Conservation (phyloP, 495 filamentous ascomycete species). For the Penicillium coprophilum region DNA sequence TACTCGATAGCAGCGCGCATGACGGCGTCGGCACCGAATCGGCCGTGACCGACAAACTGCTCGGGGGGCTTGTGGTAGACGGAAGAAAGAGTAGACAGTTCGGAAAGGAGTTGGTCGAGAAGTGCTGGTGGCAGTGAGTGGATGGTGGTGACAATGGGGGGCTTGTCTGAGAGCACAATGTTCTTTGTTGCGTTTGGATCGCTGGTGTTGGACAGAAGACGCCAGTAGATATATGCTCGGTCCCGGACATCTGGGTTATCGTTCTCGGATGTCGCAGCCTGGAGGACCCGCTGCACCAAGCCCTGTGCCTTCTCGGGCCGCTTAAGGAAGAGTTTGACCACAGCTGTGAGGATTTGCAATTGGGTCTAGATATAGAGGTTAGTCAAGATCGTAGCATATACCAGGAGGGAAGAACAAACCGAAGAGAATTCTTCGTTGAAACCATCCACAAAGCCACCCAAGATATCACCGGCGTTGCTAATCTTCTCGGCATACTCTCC, state of each 20-base stretch:
- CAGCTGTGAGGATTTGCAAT: conserved; percentile 91
- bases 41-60: conserved; percentile 92
- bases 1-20: conserved; percentile 92
- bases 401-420: conserved; percentile 41
- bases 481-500: conserved; percentile 99
- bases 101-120: conserved; percentile 80
- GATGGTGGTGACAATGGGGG: conserved; percentile 90
- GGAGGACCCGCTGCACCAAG: conserved; percentile 89
- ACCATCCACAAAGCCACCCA: conserved; percentile 81
- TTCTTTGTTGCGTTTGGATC: conserved; percentile 84
- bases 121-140: conserved; percentile 78
- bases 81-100: conserved; percentile 94
- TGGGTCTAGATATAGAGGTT: conserved; percentile 61
- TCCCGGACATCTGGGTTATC: conserved; percentile 98
- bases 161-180: conserved; percentile 91
- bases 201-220: conserved; percentile 77
- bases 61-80: conserved; percentile 99
- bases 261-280: conserved; percentile 87
- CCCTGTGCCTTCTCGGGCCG: conserved; percentile 90
- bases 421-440: conserved; percentile 93
- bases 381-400: neutral
- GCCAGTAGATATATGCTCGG: conserved; percentile 97
- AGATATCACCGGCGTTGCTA: conserved; percentile 89
- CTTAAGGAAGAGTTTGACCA: conserved; percentile 96
- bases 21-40: conserved; percentile 90